Conservation (phyloP, 2,329 filamentous ascomycete species). For the Periconia digitata region DNA sequence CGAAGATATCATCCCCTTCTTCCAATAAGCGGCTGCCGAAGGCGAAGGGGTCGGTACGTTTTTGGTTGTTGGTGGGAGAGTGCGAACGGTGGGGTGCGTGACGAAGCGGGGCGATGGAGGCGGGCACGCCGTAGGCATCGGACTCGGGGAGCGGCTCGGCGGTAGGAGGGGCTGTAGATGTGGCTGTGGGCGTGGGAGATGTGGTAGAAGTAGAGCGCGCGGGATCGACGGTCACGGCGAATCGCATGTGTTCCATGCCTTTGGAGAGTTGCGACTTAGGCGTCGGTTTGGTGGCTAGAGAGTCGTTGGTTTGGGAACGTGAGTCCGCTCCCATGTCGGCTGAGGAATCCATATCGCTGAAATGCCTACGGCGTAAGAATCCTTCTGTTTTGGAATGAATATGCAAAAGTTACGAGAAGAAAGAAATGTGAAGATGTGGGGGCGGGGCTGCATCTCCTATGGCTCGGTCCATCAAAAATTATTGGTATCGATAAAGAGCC, state of each 20-base stretch:
- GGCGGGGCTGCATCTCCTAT: not conserved
- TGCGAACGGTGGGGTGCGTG: conserved; percentile 64
- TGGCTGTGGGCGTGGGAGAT: conserved; percentile 7
- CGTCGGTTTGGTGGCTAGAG: conserved; percentile 30
- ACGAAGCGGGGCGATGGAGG: conserved; percentile 48
- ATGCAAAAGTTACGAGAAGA: not conserved
- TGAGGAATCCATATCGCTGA: conserved; percentile 19
- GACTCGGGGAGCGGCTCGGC: conserved; percentile 23
- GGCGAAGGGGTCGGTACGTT: conserved; percentile 89
- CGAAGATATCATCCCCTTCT: conserved; percentile 85
- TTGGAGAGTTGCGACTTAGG: conserved; percentile 52
- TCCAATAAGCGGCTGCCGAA: conserved; percentile 88
- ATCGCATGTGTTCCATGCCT: conserved; percentile 56
- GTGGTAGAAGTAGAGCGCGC: conserved; percentile 21
- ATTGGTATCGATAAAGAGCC: conserved; percentile 25
- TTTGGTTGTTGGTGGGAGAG: conserved; percentile 73
- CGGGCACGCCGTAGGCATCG: conserved; percentile 55
- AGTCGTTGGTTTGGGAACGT: conserved; percentile 36
- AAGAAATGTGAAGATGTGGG: conserved; percentile 6
- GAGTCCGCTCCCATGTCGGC: conserved; percentile 14
- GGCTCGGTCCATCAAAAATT: conserved; percentile 2
- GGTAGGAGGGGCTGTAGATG: conserved; percentile 13
- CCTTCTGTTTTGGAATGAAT: not conserved
- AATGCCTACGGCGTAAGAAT: not conserved
- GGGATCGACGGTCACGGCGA: conserved; percentile 49